Base-by-base conservation (phyloP, 345 rosid species). In the Excoecaria agallocha region DNA sequence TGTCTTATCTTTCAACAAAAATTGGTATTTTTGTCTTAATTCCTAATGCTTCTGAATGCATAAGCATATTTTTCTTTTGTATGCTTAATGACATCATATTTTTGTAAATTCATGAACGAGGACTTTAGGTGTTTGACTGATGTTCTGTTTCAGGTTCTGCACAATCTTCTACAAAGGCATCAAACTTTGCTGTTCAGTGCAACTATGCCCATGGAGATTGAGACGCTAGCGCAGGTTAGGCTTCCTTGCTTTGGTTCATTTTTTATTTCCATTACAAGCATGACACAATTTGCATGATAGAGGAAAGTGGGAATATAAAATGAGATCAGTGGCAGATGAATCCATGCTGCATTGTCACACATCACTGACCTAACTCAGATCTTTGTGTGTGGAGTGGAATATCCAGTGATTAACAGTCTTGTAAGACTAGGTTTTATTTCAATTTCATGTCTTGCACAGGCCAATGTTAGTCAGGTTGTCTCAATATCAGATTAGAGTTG, bases 141-240 rank as follows among this genome's bases (percentile, higher is more conserved):
- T 20, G 10, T 72, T 35, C 19, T 71, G 46, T 65, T 77, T 22
- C 60, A 83, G 86, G 82, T 83, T 45, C 76, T 84, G 82, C 63
- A 57, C 24, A 81, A 79, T 56, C 82, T 84, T 74, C 84, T 82
- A 55, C 71, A 67, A 35, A 78, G 69, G 62, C 86, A 79, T 79
- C 86, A 84, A 60, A 84, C 84, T 60, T 74, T 84, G 76, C 60
- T 84, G 61, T 84, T 84, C 74, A 81, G 84, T 71, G 86, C 86
- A 43, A 84, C 86, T 37, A 84, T 84, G 86, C 86, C 86, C 30
- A 69, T 67, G 70, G 86, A 83, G 81, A 83, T 83, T 57, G 86
- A 83, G 76, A 77, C 74, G 37, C 55, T 83, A 63, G 69, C 86
- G 39, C 86, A 83, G 83, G 86, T 77, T 25, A 46, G 61, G 50